Base-by-base conservation (phyloP, 208 protist genomes). In the Leishmania tarentolae region DNA sequence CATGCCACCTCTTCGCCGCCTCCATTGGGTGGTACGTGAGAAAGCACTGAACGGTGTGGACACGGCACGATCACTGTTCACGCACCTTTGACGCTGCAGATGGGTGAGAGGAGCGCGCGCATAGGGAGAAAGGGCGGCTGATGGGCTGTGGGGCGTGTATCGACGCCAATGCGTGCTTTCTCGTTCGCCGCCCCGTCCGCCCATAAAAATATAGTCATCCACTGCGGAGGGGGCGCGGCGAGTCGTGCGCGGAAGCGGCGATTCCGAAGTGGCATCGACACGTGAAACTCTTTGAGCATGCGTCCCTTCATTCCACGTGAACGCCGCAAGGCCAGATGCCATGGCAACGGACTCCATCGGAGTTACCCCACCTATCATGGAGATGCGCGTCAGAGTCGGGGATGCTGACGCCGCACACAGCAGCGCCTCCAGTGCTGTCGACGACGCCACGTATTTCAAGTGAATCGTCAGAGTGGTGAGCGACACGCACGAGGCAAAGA, bases 331-430 rank as follows among this genome's bases (percentile, higher is more conserved):
- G 9, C 79, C 88, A 2, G 76, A 76, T 19, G 81, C 80, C 21
- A 95, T 74, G 72, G 91, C 90, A 53, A 83, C 83, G 19, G 86
- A 86, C 76, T 95, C 87, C 73, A 88, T 77, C 37, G 88, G 56
- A 47, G 83, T 89, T 11, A 92, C 76, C 1, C 90, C 92, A 15
- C 90, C 90, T 6, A 90, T 76, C 15, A 95, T 17, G 6, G 85
- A 84, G 19, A 95, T 57, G 35, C 79, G 71, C n/a, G 80, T 75
- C 35, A 95, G 79, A 47, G 84, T 86, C 3, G 81, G 65, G 47
- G 87, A 92, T 47, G 70, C 74, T 3, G 92, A 78, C 2, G 88
- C 90, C 3, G 82, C 90, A 11, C 86, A 68, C 8, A 95, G 78
- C n/a, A 95, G 70, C 17, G 87, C 59, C 71, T 88, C 76, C 47